A percentile compares a stretch with the other conserved stretches of the same genome.
Evolutionary conservation across 1,139 yeast species (phyloP).

Genomic region (Arxiozyma slooffiae): DNA sequence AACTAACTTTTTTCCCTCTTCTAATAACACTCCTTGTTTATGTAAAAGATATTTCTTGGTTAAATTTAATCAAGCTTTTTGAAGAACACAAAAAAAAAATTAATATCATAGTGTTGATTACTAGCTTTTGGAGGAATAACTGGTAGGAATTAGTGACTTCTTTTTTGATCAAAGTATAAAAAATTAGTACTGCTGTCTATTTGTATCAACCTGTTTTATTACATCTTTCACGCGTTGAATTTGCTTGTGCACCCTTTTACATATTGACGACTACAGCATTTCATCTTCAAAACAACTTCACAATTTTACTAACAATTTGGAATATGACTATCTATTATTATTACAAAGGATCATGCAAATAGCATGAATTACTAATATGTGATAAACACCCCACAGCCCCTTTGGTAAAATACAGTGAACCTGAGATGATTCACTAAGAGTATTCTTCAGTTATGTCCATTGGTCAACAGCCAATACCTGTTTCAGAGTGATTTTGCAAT

Average conservation of each 20-base stretch:
- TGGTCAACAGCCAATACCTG: slow-evolving; percentile 14
- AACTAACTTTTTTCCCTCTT: slow-evolving; percentile 64
- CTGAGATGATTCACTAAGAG: slow-evolving; percentile 10
- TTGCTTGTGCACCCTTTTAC: slow-evolving; percentile 13
- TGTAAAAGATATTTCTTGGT: slow-evolving; percentile 88
- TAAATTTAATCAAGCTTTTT: slow-evolving; percentile 69
- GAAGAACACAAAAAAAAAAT: too few relatives aligned
- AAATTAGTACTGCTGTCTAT: slow-evolving; percentile 27
- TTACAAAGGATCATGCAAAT: slow-evolving; percentile 13
- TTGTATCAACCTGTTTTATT: slow-evolving; percentile 12
- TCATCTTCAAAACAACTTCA: slow-evolving; percentile 19
- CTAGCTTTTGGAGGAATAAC: slow-evolving; percentile 30
- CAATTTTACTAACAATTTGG: slow-evolving; percentile 15
- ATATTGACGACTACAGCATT: slow-evolving; percentile 13
- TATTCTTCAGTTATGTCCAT: slow-evolving; percentile 7
- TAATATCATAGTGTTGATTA: slow-evolving; percentile 69
- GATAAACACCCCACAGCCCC: slow-evolving; percentile 23
- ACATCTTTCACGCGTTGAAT: slow-evolving; percentile 9
- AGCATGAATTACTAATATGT: slow-evolving; percentile 21
- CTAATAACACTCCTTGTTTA: slow-evolving; percentile 56
- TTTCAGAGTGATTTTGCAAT: slow-evolving; percentile 17
- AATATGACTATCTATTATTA: slow-evolving; percentile 7
- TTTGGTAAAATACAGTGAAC: slow-evolving; percentile 17
- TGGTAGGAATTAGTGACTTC: slow-evolving; percentile 36
- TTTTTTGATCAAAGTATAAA: slow-evolving; percentile 39